Evolutionary conservation across 331 rosid species (phyloP), one percentile per base, ranked within the genome.

Genomic region (Acacia pycnantha): DNA sequence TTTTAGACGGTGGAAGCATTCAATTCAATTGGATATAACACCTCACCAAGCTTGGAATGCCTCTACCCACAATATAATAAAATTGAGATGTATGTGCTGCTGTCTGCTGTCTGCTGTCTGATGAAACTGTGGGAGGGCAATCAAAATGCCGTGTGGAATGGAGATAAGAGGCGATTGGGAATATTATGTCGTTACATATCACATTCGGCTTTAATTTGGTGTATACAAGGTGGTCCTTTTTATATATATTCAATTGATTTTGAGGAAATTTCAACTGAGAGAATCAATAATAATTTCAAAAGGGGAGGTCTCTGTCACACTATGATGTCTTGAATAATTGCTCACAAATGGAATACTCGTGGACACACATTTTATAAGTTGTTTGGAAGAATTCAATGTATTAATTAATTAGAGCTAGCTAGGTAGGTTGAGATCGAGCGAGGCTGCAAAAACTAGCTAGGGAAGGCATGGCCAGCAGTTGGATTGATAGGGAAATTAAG

Each of bases 71-170:
- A 44, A 58, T 22, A 12, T 70, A 77, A 51, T 37, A 37, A 37
- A 74, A 54, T 64, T 74, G 21, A 69, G 72, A 8, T 21, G 48
- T 2, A 50, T 50, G 6, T 74, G 86, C 53, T 27, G 29, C 29
- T 27, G 1, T n/a, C n/a, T n/a, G n/a, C n/a, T n/a, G n/a, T n/a
- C n/a, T n/a, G 29, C 29, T 27, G 31, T 81, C 65, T 84, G 33
- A 61, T 69, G 14, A 70, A 82, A 24, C 61, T 51, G 58, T 16
- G n/a, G 22, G 58, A 51, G n/a, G 58, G 58, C 81, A 82, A 84
- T 87, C 90, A 76, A 84, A 56, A 70, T 76, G 84, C 83, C 90
- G 90, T 84, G 83, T 82, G 83, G 83, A 84, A 82, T 82, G 84
- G 35, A 82, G 83, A 59, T 79, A 78, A 44, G 2, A 44, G 82